Evolutionary conservation across 352 stramenopile species (phyloP).

Genomic region (Phytophthora cryptogea): DNA sequence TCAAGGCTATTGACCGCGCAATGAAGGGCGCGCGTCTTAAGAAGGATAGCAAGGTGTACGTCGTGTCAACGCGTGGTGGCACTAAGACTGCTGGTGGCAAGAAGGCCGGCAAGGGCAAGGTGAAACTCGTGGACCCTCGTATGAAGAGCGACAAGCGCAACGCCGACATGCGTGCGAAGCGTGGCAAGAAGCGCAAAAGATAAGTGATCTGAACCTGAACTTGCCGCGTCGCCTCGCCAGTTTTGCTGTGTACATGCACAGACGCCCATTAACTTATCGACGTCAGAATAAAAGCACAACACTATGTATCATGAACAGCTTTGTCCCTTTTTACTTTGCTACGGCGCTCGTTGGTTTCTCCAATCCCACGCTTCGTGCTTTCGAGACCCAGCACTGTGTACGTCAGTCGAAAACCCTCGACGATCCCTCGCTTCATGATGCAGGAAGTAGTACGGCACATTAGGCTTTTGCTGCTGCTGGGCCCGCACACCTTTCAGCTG

Average conservation of each 20-base stretch:
- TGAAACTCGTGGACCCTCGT: conserved; percentile 98
- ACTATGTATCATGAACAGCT: conserved; percentile 32
- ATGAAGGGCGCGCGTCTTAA: conserved; percentile 92
- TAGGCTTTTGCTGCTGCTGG: conserved; percentile 11
- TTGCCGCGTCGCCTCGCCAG: conserved; percentile 24
- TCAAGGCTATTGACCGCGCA: conserved; percentile 98
- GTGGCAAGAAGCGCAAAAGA: conserved; percentile 89
- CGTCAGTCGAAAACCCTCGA: conserved; percentile 25
- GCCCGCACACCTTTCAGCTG: neutral
- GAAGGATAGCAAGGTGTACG: conserved; percentile 97
- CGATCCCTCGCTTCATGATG: conserved; percentile 46
- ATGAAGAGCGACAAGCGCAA: conserved; percentile 98
- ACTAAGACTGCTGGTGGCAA: conserved; percentile 69
- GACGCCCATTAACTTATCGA: conserved; percentile 60
- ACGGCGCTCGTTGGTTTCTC: conserved; percentile 25
- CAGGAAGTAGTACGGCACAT: conserved; percentile 61
- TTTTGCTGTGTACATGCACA: conserved; percentile 32
- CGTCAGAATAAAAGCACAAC: conserved; percentile 30
- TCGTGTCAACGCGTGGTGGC: conserved; percentile 89
- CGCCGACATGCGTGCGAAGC: conserved; percentile 78
- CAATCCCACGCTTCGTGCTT: conserved; percentile 62
- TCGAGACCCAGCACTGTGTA: conserved; percentile 9
- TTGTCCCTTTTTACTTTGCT: conserved; percentile 2
- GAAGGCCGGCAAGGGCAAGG: conserved; percentile 82
- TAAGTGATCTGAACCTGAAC: conserved; percentile 27